Base-by-base conservation (phyloP, 2,329 filamentous ascomycete genomes). In the Aspergillus sp. region DNA sequence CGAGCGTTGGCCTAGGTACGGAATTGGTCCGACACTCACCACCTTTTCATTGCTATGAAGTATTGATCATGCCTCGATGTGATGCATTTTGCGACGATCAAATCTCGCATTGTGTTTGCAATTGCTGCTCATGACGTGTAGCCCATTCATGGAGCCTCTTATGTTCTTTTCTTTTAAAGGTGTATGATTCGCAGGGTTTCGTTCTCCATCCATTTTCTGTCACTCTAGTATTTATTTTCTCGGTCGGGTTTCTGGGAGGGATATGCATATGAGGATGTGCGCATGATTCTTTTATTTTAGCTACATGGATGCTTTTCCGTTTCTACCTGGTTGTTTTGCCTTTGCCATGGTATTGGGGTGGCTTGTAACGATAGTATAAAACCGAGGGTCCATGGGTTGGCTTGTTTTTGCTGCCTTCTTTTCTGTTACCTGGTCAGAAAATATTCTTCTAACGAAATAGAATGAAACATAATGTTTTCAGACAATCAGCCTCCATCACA, bases 281-380 rank as follows among this genome's bases (percentile, higher is more conserved):
- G 58, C 57, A 59, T 60, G 58, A 56, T 56, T 53, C 11, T 42
- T 42, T 42, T 17, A 10, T 41, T 21, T 19, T 20, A 54, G 58
- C 55, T 62, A 58, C 60, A 63, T 60, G 57, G 50, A 55, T 49
- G 50, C 51, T 52, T 47, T 59, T 59, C 54, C 45, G 51, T 57
- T 68, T 55, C 59, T 53, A 45, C 16, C 29, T 45, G n/a, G 54
- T 47, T 58, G 54, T 54, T 54, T 49, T 55, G 46, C 50, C 42
- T 58, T 56, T 21, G 55, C 51, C 57, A 61, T 58, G 52, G 54
- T 34, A 48, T 50, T 54, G 45, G 56, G 48, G 64, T 60, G 58
- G 61, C 54, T 56, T 71, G 68, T 70, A 69, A 69, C 65, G 66
- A 71, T 69, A 68, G 65, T 67, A 66, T 67, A 70, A 71, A 70